Percentiles rank a stretch among this genome's conserved stretches.
Conservation (phyloP, 75 land plant genomes). For the Chamaecyparis obtusa region DNA sequence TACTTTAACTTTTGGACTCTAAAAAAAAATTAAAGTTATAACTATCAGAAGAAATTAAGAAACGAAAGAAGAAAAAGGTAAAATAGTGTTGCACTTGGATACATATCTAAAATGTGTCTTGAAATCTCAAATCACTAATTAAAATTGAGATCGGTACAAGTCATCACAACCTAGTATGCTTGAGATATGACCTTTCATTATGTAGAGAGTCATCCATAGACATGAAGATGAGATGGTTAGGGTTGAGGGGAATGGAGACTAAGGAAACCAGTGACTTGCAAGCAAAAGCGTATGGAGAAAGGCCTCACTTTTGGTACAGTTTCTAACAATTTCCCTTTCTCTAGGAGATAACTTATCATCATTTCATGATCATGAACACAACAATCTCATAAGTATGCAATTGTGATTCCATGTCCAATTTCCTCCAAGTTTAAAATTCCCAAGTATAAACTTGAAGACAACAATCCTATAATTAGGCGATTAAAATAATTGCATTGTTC, state of each 20-base stretch:
- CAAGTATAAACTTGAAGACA: too few relatives aligned
- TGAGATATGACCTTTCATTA: background rate
- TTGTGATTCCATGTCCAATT: too few relatives aligned
- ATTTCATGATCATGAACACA: conserved; percentile 37
- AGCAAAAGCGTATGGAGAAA: conserved; percentile 73
- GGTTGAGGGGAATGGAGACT: background rate
- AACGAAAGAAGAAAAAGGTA: too few relatives aligned
- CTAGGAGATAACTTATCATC: conserved; percentile 54
- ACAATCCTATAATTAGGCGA: too few relatives aligned
- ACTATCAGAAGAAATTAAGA: too few relatives aligned
- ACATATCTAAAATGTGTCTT: too few relatives aligned
- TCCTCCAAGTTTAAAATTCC: too few relatives aligned
- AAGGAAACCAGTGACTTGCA: conserved; percentile 53
- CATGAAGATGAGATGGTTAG: background rate
- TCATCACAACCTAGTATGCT: conserved; percentile 1
- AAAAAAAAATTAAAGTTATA: too few relatives aligned
- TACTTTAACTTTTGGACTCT: background rate
- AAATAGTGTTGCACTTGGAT: too few relatives aligned
- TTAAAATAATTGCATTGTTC: too few relatives aligned
- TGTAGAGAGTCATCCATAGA: background rate
- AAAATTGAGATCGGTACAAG: background rate
- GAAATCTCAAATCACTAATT: too few relatives aligned
- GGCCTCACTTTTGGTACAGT: conserved; percentile 84
- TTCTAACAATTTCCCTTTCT: conserved; percentile 75
- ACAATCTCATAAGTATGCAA: too few relatives aligned